Conservation (phyloP, 352 stramenopile species). For the Pythium plurisporium region DNA sequence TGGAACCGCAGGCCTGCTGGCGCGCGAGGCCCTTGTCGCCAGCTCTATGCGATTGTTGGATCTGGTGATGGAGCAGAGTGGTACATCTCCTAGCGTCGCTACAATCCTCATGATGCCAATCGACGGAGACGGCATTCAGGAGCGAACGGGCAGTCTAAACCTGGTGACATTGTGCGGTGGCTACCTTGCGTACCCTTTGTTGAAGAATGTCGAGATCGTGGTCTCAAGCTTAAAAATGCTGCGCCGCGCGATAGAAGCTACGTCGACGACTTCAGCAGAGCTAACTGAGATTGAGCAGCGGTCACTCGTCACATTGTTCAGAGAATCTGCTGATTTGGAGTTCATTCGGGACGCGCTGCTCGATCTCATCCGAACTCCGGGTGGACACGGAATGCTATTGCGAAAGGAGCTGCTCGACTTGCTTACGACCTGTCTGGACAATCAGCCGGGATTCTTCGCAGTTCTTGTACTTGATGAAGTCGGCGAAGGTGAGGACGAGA, state of each 20-base stretch:
- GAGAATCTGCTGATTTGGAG: constrained; percentile 34
- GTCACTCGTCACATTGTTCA: constrained; percentile 52
- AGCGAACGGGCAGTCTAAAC: constrained; percentile 36
- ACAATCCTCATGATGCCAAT: constrained; percentile 42
- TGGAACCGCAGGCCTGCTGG: constrained; percentile 12
- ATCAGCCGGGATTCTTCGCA: constrained; percentile 60
- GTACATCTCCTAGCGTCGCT: background rate
- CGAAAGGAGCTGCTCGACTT: constrained; percentile 47
- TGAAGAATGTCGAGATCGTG: constrained; percentile 33
- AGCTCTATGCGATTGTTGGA: constrained; percentile 45
- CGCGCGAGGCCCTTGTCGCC: constrained; percentile 36
- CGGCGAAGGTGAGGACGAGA: constrained; percentile 1
- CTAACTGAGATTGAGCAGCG: constrained; percentile 20
- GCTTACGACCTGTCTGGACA: constrained; percentile 45
- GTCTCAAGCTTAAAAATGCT: constrained; percentile 50
- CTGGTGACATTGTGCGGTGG: constrained; percentile 47
- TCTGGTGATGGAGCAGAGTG: constrained; percentile 28
- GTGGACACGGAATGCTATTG: background rate
- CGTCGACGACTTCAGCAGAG: background rate
- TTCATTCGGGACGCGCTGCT: constrained; percentile 38
- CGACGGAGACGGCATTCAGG: constrained; percentile 34
- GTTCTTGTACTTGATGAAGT: constrained; percentile 42
- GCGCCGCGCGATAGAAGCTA: constrained; percentile 31
- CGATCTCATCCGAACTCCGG: constrained; percentile 29
- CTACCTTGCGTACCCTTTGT: constrained; percentile 45